Evolutionary conservation across 768 basidiomycete species (phyloP), one percentile per base, ranked within the genome.

Genomic region (Tephrocybe sp.): DNA sequence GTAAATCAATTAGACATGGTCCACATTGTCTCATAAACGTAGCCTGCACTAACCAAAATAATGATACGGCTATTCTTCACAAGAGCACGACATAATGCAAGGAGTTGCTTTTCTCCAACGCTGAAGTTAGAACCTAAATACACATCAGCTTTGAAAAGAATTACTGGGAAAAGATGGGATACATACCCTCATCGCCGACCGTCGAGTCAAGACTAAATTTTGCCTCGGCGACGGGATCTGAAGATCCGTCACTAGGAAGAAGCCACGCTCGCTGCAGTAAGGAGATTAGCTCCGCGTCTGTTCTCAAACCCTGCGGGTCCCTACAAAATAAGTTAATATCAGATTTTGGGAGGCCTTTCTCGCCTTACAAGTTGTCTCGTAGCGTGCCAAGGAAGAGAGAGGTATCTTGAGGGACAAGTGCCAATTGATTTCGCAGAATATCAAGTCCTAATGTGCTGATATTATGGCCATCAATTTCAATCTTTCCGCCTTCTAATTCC

Each of bases 371-470:
- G 64, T 73, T 74, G 57, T 80, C 65, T 47, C 77, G 64, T 17
- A 75, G 57, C 2, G 74, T 72, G 14, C 72, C 74, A 16, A 73
- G 57, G 61, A 79, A 83, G 4, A 82, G 66, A 5, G 75, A 72
- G 10, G 72, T 72, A 47, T 84, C 81, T 64, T 87, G 87, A 14
- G 86, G 87, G 14, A 89, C 84, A 48, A 87, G 75, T 2, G 84
- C 80, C 5, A 88, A 62, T n/a, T 74, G 70, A 23, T 65, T 67
- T 12, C 85, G 74, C n/a, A 87, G 66, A 23, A 63, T 69, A 46
- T 82, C 72, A 9, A 88, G 68, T 5, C 80, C 81, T 19, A 88
- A 65, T 31, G 67, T 58, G 13, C 65, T 65, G 53, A 77, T 80
- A 59, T 87, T 73, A 38, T 70, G 60, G 3, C 74, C 77, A 56